Evolutionary conservation across 2,329 filamentous ascomycete species (phyloP).

Genomic region (Beauveria scarabaeidicola): DNA sequence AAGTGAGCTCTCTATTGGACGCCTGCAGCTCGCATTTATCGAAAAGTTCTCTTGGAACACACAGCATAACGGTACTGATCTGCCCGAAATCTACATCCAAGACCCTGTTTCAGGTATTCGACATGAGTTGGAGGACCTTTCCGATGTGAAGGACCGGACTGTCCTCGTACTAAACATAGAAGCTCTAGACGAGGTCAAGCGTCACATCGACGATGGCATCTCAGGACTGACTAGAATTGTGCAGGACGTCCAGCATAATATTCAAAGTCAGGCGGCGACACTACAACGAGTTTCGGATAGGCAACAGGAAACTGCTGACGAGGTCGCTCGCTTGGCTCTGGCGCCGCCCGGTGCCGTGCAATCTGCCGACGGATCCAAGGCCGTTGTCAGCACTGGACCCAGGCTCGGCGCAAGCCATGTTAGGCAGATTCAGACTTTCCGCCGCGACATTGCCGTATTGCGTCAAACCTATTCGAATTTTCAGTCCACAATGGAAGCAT

Average conservation of each 20-base stretch:
- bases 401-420: slow-evolving; percentile 55
- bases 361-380: slow-evolving; percentile 32
- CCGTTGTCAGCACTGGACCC: slow-evolving; percentile 23
- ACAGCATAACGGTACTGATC: slow-evolving; percentile 81
- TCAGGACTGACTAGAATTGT: slow-evolving; percentile 71
- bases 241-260: slow-evolving; percentile 74
- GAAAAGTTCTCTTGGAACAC: slow-evolving; percentile 99
- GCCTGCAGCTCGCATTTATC: slow-evolving; percentile 91
- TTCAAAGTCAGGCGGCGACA: slow-evolving; percentile 74
- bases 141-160: slow-evolving; percentile 87
- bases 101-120: slow-evolving; percentile 93
- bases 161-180: slow-evolving; percentile 95
- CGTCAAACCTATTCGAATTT: slow-evolving; percentile 91
- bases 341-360: slow-evolving; percentile 35
- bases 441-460: slow-evolving; percentile 81
- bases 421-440: slow-evolving; percentile 70
- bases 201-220: slow-evolving; percentile 88
- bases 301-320: slow-evolving; percentile 81
- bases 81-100: slow-evolving; percentile 97
- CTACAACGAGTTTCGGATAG: slow-evolving; percentile 83
- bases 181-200: slow-evolving; percentile 88
- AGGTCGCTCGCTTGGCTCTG: slow-evolving; percentile 58
- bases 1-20: slow-evolving; percentile 74
- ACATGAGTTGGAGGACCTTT: slow-evolving; percentile 88
- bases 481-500: slow-evolving; percentile 76